These are phyloP conservation scores for Backusella australiensis DNA, from an alignment of 192 early-diverging fungal species.

Conservation along the genomic window DNA sequence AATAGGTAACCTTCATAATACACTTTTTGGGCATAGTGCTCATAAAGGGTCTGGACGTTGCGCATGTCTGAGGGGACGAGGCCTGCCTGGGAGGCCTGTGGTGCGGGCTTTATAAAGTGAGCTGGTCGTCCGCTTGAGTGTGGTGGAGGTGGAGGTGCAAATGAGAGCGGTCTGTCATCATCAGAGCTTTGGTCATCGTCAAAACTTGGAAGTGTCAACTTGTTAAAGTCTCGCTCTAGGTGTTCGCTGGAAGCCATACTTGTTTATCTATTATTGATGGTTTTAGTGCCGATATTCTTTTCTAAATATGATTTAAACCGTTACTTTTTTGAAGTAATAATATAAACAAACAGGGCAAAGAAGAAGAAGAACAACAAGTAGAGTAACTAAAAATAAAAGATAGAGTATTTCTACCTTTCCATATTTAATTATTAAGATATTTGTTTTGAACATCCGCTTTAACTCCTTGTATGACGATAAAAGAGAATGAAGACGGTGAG, in stretches of 20 bases:
- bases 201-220: neutral
- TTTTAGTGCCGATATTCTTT: neutral
- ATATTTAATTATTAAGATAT: neutral
- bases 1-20: constrained; percentile 69
- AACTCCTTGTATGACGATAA: neutral
- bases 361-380: neutral
- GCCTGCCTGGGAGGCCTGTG: neutral
- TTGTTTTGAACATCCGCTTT: neutral
- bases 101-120: constrained; percentile 36
- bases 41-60: constrained; percentile 54
- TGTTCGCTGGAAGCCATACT: neutral
- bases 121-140: constrained; percentile 2
- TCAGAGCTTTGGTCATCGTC: constrained; percentile 7
- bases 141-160: neutral
- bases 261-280: neutral
- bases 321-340: neutral
- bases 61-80: constrained; percentile 40
- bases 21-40: constrained; percentile 65
- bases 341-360: neutral
- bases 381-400: neutral
- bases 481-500: neutral
- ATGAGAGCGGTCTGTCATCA: constrained; percentile 14
- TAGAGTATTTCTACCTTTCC: neutral
- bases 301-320: neutral
- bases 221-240: neutral